Evolutionary conservation across 192 early-diverging fungal genomes (phyloP), one percentile per base, ranked within the genome.

Genomic region (Linderina pennispora): DNA sequence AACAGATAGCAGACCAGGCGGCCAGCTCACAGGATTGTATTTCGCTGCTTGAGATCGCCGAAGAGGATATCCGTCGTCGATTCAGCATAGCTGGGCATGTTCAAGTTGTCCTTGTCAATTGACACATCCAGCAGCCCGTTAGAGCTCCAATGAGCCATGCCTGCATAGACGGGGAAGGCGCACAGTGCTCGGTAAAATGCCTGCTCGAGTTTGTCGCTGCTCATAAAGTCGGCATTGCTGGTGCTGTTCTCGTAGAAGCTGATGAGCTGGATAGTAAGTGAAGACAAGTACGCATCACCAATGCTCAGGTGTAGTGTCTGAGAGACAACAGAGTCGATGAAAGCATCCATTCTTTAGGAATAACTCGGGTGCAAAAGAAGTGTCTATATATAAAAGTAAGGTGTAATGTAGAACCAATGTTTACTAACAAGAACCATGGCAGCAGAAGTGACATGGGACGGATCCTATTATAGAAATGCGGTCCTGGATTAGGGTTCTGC

Each of bases 71-170:
- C 10, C 42, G 40, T 62, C 11, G 3, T 9, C 8, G 67, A 63
- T 18, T 71, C 67, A 2, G 47, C n/a, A 35, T 71, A 71, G 25
- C 58, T 56, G 35, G 60, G 67, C 67, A 69, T 69, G 20, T 69
- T 69, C 14, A 69, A 55, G 15, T 58, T 38, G 8, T 36, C 8
- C 11, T 35, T 45, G 17, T 69, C 55, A 20, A 71, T 32, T 0
- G 59, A 59, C 0, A 71, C 48, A 9, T 46, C 43, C 4, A 48
- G 55, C 24, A 23, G 36, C 15, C 60, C 60, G 1, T 21, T 17
- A 18, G 43, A 43, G 1, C 58, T 56, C 13, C 43, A 14, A 19
- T 40, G 59, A 17, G 63, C 38, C 10, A 47, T 43, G 1, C 67
- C 67, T 8, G 55, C 55, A 3, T 63, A 43, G 14, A 71, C 59